A percentile compares a stretch with the other conserved stretches of the same genome.
phyloP scores from a whole-genome alignment of 2,329 filamentous ascomycete species.

The Colletotrichum incanum region DNA sequence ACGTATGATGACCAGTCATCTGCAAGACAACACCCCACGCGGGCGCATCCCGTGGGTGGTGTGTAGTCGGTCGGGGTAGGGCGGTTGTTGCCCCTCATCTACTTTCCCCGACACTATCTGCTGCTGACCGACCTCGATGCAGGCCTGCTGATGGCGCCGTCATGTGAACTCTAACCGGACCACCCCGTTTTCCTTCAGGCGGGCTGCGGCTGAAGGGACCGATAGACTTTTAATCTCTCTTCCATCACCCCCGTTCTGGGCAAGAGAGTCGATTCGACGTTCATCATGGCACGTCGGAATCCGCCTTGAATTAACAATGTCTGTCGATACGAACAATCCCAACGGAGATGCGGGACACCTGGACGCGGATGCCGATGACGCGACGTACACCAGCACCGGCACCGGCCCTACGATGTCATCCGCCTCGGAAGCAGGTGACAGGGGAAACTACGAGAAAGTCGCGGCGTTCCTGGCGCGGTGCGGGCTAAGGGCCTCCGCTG shows the following conservation, averaged over 20 bases:
- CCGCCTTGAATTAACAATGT: slow-evolving; percentile 1
- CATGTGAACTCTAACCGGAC: slow-evolving; percentile 17
- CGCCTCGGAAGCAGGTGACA: not conserved
- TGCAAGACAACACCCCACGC: slow-evolving; percentile 24
- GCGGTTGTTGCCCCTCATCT: not conserved
- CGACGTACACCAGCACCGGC: not conserved
- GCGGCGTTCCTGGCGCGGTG: slow-evolving; percentile 22
- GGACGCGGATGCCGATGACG: not conserved
- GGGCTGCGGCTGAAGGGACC: not conserved
- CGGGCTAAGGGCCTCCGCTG: not conserved
- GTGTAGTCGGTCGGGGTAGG: slow-evolving; percentile 8
- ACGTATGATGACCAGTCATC: slow-evolving; percentile 5
- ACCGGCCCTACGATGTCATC: not conserved
- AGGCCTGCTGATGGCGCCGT: slow-evolving; percentile 22
- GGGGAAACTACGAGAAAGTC: slow-evolving; percentile 13
- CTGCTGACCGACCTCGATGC: slow-evolving; percentile 11
- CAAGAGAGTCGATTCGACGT: too few relatives aligned
- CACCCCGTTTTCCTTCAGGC: not conserved
- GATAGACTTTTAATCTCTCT: not conserved
- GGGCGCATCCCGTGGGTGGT: slow-evolving; percentile 15
- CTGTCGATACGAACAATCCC: not conserved
- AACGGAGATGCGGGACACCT: too few relatives aligned
- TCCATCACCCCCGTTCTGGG: not conserved
- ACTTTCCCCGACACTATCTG: not conserved
- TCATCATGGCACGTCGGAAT: not conserved